Base-by-base conservation (phyloP, 2,329 filamentous ascomycete genomes). In the Diaporthe destruens region DNA sequence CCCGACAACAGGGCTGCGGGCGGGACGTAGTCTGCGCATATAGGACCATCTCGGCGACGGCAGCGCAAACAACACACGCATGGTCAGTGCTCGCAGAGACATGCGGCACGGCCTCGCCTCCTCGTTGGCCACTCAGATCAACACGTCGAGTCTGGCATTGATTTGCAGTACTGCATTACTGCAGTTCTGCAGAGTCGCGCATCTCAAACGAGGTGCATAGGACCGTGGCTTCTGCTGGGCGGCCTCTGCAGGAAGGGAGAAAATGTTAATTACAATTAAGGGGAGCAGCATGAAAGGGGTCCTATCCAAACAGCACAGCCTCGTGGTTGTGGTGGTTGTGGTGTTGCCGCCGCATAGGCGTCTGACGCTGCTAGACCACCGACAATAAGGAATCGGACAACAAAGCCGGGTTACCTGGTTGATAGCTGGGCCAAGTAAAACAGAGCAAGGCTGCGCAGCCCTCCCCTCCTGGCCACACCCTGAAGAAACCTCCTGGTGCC, bases 381-480 rank as follows among this genome's bases (percentile, higher is more conserved):
- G 57, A 47, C 57, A 42, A 42, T 29, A 32, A 44, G 23, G 51
- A 34, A 18, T 9, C 67, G 20, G 54, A 54, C 44, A 14, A 70
- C 11, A 69, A 23, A 34, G 39, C 73, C 71, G 67, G 71, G 54
- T 57, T 59, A 54, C 56, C 71, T 59, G 57, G 65, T 74, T 66
- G 72, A 69, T 59, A 69, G 34, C 49, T 42, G 18, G 61, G 44
- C 56, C 63, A 67, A 53, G 66, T 72, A 65, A 71, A 74, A 71
- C 59, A 57, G 66, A 25, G 65, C 65, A 74, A 61, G 67, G 73
- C 72, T 51, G 66, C 73, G 71, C 53, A 70, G 71, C 61, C 59
- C 73, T 71, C 72, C 61, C 59, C 73, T 71, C 72, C 54, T 72
- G 54, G 54, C 69, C 57, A 36, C 23, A 61, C 59, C 71, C 73